Evolutionary conservation across 1,284 basidiomycete species (phyloP), one percentile per base, ranked within the genome.

Genomic region (Malassezia obtusa): DNA sequence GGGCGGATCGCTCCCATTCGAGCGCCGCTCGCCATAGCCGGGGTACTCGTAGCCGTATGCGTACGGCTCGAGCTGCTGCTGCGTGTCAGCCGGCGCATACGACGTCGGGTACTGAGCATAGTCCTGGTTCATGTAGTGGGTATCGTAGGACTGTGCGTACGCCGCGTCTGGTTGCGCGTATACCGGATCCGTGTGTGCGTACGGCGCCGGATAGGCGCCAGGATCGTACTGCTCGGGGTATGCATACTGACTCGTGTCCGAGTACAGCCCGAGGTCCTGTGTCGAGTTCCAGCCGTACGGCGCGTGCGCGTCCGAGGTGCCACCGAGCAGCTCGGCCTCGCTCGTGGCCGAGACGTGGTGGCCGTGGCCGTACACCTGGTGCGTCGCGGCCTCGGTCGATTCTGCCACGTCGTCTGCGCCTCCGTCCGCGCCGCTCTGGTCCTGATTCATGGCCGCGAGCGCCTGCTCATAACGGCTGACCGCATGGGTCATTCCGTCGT

Each of bases 381-480:
- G 35, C 17, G 32, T 28, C n/a, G 7, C 28, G 12, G 7, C 28
- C 33, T 35, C 39, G 22, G 5, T n/a, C 8, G 26, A 17, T 11
- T 22, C 14, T 7, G 25, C 25, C 22, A 40, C 24, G 6, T 6
- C 8, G 37, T 4, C 37, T 43, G 25, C 8, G 24, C 24, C 15
- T 25, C 24, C n/a, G n/a, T n/a, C n/a, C n/a, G n/a, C n/a, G n/a
- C n/a, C n/a, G n/a, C n/a, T n/a, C n/a, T n/a, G 8, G 5, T 30
- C 40, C 24, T 43, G 40, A 28, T 49, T 49, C 36, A 49, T 26
- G 15, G 36, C 36, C 2, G n/a, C 15, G 36, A 49, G 24, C 36
- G 37, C 37, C 37, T 49, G 47, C 19, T 49, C 47, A n/a, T 49
- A 49, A 2, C 17, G 22, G 24, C 33, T 47, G 10, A n/a, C 21